Base-by-base conservation (phyloP, 768 basidiomycete genomes). In the Tulasnella sp. region DNA sequence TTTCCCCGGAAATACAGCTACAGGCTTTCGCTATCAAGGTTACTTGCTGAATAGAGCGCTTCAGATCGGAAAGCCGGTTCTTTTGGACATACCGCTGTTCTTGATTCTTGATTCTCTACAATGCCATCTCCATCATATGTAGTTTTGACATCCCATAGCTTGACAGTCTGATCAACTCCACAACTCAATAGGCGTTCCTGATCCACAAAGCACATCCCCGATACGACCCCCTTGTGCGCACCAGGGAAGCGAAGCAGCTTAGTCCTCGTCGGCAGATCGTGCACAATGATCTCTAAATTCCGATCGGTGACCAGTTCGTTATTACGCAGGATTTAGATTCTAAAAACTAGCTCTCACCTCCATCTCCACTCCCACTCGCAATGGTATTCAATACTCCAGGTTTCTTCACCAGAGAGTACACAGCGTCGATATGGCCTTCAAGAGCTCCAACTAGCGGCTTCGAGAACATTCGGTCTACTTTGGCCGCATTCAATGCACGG, bases 381-480 rank as follows among this genome's bases (percentile, higher is more conserved):
- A 97, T 77, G 25, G 82, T 77, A 17, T 81, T 82, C 22, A 96
- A 73, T 1, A 85, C 80, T 17, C 82, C 80, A 19, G 83, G 82
- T 62, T 82, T 84, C 65, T 80, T 83, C 15, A 79, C 79, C 60
- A 97, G 73, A 19, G 83, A 81, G 71, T 96, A 93, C n/a, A 97
- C 84, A 17, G 92, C 91, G 68, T 97, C 93, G 41, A 87, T 76
- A 70, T 98, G 96, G 1, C 96, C 96, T 61, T 96, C 93, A 50
- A 99, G 69, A 53, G 82, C 78, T 38, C 81, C 89, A 15, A 99
- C 76, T 66, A 98, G 98, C 0, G 96, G 96, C 66, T 96, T 97
- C n/a, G 96, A 84, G 68, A 98, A 97, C 73, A 99, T 90, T 60
- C 89, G 77, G 53, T 97, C 94, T 78, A 99, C 88, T 74, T 99